Evolutionary conservation across 2,329 filamentous ascomycete genomes (phyloP).

Genomic region (Xylaria sp.): DNA sequence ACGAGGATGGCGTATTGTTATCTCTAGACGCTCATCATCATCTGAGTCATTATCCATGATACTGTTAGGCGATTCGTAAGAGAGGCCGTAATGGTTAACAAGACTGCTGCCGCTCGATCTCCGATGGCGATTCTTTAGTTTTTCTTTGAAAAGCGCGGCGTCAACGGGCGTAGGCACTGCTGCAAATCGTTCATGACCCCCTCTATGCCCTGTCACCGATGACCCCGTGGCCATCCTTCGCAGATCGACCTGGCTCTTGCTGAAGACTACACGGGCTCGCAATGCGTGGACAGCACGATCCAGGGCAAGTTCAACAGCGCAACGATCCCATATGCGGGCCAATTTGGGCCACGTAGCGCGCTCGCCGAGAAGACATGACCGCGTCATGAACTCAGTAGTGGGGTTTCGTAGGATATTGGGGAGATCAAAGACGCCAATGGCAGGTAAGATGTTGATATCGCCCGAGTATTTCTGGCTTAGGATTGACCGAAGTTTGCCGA

Average conservation of each 20-base stretch:
- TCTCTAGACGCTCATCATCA: slow-evolving; percentile 58
- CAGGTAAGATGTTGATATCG: slow-evolving; percentile 92
- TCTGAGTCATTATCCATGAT: slow-evolving; percentile 59
- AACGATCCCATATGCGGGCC: slow-evolving; percentile 84
- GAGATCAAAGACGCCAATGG: slow-evolving; percentile 79
- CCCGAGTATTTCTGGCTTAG: slow-evolving; percentile 92
- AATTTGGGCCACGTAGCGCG: slow-evolving; percentile 92
- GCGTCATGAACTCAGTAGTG: slow-evolving; percentile 84
- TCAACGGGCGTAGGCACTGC: slow-evolving; percentile 33
- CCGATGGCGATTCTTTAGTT: slow-evolving; percentile 54
- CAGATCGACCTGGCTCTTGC: slow-evolving; percentile 71
- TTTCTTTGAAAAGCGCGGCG: slow-evolving; percentile 45
- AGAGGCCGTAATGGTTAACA: slow-evolving; percentile 51
- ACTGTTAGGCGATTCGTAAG: slow-evolving; percentile 53
- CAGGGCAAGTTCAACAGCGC: slow-evolving; percentile 87
- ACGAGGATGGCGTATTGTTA: slow-evolving; percentile 51
- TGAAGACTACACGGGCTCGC: slow-evolving; percentile 75
- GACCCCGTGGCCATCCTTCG: slow-evolving; percentile 58
- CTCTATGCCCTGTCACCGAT: slow-evolving; percentile 42
- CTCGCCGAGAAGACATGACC: slow-evolving; percentile 81
- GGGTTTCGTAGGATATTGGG: slow-evolving; percentile 85
- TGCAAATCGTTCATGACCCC: slow-evolving; percentile 39
- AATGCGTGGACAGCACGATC: slow-evolving; percentile 78
- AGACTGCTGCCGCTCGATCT: slow-evolving; percentile 64
- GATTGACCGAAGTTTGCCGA: slow-evolving; percentile 82